Conservation (phyloP, 345 rosid species). For the Arabidopsis thaliana region TAIR10.1 NC_003071.7:7287001-7287500, state of each 20-base stretch:
- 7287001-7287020: conserved; percentile 89
- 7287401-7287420: too few relatives aligned
- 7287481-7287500: too few relatives aligned
- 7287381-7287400: too few relatives aligned
- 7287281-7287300: conserved; percentile 11
- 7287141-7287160: conserved; percentile 85
- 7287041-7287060: conserved; percentile 88
- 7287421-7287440: too few relatives aligned
- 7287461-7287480: too few relatives aligned
- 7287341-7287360: too few relatives aligned
- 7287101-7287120: conserved; percentile 96
- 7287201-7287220: conserved; percentile 12
- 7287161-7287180: conserved; percentile 87
- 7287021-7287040: conserved; percentile 98
- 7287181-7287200: conserved; percentile 51
- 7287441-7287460: too few relatives aligned
- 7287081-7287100: conserved; percentile 90
- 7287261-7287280: conserved; percentile 12
- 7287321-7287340: too few relatives aligned
- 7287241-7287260: conserved; percentile 24
- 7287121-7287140: conserved; percentile 85
- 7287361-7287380: too few relatives aligned
- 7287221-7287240: conserved; percentile 32
- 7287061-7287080: conserved; percentile 85
- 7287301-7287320: background rate